Evolutionary conservation across 1,284 basidiomycete genomes (phyloP), one percentile per base, ranked within the genome.

Genomic region (Puccinia hordei): DNA sequence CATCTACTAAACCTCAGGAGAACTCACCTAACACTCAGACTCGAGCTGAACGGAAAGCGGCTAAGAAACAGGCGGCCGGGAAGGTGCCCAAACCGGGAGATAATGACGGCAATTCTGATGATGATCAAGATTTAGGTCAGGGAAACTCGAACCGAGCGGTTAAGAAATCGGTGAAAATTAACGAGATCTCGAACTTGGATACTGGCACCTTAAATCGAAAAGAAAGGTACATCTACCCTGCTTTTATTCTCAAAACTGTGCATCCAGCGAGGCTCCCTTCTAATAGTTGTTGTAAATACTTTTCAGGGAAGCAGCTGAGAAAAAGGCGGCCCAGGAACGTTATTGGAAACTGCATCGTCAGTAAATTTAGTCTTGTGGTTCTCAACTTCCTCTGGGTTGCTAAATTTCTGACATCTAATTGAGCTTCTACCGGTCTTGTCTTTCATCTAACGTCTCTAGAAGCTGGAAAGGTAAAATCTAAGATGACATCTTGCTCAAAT

Each of bases 291-390:
- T 44, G 13, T 13, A 44, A 27, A 44, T n/a, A 41, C 73, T n/a
- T n/a, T 76, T 35, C 51, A 95, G 94, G 82, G 94, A 96, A 84
- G 90, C 90, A 83, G 93, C 93, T 84, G 93, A 95, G 86, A 94
- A 93, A 87, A 90, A 92, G 84, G 93, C 93, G 8, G 93, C 93
- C 0, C 89, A 92, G 83, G 93, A 94, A 59, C 88, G 89, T 46
- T 95, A 94, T 86, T 82, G 83, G 72, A 85, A 86, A 82, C 82
- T 86, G 22, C 87, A 87, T 81, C 87, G 87, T 90, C 91, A 92
- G 91, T 94, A 90, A 92, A 90, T 80, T 49, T 82, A 27, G 12
- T 44, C 46, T 27, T 33, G 0, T 69, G 17, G 17, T 41, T 59
- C 57, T n/a, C 35, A 63, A 41, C 8, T 57, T 73, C 63, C 6